These are phyloP conservation scores for Wallacemonas sp. DNA, from an alignment of 208 protist species.

Conservation along the genomic window DNA sequence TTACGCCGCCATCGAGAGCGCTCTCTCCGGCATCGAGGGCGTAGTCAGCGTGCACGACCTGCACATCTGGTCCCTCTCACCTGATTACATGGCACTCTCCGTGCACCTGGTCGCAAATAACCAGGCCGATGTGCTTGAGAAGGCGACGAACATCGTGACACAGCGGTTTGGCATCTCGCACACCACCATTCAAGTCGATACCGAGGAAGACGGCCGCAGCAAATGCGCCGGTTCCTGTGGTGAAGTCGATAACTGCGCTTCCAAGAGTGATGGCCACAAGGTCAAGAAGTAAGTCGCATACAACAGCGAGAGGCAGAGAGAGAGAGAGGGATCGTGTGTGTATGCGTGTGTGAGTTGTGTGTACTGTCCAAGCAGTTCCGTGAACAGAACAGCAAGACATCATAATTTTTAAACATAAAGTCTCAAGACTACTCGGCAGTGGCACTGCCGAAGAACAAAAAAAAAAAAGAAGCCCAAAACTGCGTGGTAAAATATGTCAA, in stretches of 20 bases:
- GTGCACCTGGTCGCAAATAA: slow-evolving; percentile 77
- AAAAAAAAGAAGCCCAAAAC: neutral
- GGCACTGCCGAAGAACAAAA: no score
- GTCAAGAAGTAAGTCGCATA: neutral
- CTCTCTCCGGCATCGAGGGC: slow-evolving; percentile 56
- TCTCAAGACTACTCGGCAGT: no score
- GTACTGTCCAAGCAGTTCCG: no score
- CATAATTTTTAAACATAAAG: no score
- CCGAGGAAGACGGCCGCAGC: slow-evolving; percentile 30
- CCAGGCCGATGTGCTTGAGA: slow-evolving; percentile 32
- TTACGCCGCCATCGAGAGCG: slow-evolving; percentile 42
- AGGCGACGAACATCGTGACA: slow-evolving; percentile 63
- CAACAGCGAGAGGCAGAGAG: neutral
- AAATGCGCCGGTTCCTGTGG: slow-evolving; percentile 32
- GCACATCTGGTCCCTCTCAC: slow-evolving; percentile 89
- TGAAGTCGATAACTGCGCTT: slow-evolving; percentile 2
- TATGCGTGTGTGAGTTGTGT: slow-evolving; percentile 1
- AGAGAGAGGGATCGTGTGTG: neutral
- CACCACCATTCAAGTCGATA: slow-evolving; percentile 91
- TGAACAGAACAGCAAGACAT: neutral
- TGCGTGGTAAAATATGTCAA: no score
- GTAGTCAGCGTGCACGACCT: slow-evolving; percentile 87
- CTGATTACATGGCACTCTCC: slow-evolving; percentile 75
- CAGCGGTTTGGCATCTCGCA: slow-evolving; percentile 70
- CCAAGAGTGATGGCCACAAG: neutral